A percentile compares a stretch with the other conserved stretches of the same genome.
phyloP scores from a whole-genome alignment of 2,329 filamentous ascomycete genomes.

The Metarhizium brunneum region DNA sequence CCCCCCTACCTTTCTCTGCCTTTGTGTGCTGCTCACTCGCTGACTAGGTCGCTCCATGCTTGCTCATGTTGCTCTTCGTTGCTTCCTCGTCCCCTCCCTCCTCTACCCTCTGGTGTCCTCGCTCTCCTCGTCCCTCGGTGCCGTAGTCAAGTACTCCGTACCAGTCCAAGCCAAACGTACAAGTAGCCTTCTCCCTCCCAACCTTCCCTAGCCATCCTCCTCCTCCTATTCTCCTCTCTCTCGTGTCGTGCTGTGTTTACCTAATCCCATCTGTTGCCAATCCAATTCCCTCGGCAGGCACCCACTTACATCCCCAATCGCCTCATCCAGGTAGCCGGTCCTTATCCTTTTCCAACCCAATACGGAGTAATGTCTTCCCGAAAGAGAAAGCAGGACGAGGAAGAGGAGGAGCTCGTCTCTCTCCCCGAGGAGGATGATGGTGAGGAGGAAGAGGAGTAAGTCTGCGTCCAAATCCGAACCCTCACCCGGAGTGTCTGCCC shows the following conservation, averaged over 20 bases:
- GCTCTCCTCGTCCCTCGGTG: not conserved
- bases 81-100: not conserved
- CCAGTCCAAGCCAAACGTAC: constrained; percentile 7
- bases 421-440: constrained; percentile 42
- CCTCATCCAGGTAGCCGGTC: not conserved
- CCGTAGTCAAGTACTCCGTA: constrained; percentile 1
- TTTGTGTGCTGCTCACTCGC: constrained; percentile 1
- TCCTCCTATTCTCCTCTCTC: not conserved
- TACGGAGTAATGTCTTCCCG: constrained; percentile 32
- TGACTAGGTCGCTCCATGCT: not conserved
- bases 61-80: not conserved
- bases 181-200: constrained; percentile 8
- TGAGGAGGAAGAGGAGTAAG: constrained; percentile 47
- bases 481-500: not conserved
- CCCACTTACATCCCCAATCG: constrained; percentile 5
- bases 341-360: constrained; percentile 4
- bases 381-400: constrained; percentile 51
- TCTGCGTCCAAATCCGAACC: constrained; percentile 1
- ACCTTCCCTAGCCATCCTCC: not conserved
- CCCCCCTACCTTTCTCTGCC: constrained; percentile 1
- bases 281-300: not conserved
- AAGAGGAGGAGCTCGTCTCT: constrained; percentile 45
- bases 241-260: not conserved
- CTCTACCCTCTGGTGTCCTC: not conserved
- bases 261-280: not conserved